Base-by-base conservation (phyloP, 192 early-diverging fungal species). In the Lobosporangium transversale region DNA sequence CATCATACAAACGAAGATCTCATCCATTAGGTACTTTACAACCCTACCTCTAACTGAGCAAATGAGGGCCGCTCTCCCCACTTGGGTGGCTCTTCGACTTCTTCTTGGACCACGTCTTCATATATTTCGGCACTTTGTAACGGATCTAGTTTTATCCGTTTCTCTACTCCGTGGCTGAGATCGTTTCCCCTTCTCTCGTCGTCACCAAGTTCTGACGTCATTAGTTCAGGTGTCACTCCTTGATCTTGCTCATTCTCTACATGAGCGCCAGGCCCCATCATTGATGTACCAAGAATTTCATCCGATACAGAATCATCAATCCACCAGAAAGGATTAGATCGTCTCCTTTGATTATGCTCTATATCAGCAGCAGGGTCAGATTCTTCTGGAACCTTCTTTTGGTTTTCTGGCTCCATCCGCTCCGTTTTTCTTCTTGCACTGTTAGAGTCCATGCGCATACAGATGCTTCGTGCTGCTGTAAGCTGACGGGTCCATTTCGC, bases 391-490 rank as follows among this genome's bases (percentile, higher is more conserved):
- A 10, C 37, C 9, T 3, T 21, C 9, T 43, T 21, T 60, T 42
- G 24, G 9, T 15, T 32, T 36, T 21, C 24, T 17, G 29, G 17
- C 33, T 35, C 60, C 8, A 6, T 15, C 14, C 20, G 3, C 20
- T 58, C 47, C 14, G 23, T 29, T 24, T 21, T 29, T n/a, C 17
- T 2, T 40, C 14, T n/a, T 4, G 23, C 35, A 3, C 1, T 15
- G 30, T 68, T 61, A 18, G 75, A 63, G 50, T 86, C 85, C 31
- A 84, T 36, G 14, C 55, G 68, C 68, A 82, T 65, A 54, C 80
- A 82, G 15, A 86, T 54, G 4, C 42, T 40, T 9, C 54, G 68
- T 11, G 82, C 82, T 3, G 85, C 85, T 11, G 42, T 40, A 2
- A 82, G 36, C 29, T 75, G 71, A 5, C 80, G 78, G n/a, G 49